Conservation (phyloP, 2,329 filamentous ascomycete species). For the Penicillium sp. region DNA sequence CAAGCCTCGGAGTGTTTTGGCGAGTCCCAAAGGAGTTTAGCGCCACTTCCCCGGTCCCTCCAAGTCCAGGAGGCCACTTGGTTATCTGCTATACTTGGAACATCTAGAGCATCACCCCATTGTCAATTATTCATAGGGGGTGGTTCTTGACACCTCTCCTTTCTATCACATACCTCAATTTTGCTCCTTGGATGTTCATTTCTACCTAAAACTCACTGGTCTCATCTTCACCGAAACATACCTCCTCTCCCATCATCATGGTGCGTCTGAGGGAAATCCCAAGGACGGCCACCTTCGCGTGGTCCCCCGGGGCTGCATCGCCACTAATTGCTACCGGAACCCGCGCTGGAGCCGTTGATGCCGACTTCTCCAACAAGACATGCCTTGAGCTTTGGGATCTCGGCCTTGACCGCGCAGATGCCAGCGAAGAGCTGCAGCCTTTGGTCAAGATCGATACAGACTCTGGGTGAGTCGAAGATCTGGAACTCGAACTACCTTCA, state of each 20-base stretch:
- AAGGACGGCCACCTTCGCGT: slow-evolving; percentile 94
- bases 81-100: slow-evolving; percentile 30
- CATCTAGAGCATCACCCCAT: slow-evolving; percentile 31
- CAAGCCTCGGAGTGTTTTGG: slow-evolving; percentile 32
- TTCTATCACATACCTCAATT: slow-evolving; percentile 8
- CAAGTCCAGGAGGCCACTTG: slow-evolving; percentile 44
- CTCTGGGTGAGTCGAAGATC: slow-evolving; percentile 66
- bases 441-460: slow-evolving; percentile 82
- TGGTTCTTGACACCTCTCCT: slow-evolving; percentile 21
- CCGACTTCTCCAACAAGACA: slow-evolving; percentile 96
- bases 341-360: slow-evolving; percentile 89
- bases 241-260: slow-evolving; percentile 59
- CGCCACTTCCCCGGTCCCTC: slow-evolving; percentile 31
- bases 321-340: slow-evolving; percentile 92
- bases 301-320: slow-evolving; percentile 78
- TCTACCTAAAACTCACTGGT: slow-evolving; percentile 12
- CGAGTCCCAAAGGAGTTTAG: slow-evolving; percentile 34
- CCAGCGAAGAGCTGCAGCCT: slow-evolving; percentile 81
- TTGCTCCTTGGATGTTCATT: slow-evolving; percentile 21
- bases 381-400: slow-evolving; percentile 97
- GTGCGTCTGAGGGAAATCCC: slow-evolving; percentile 95
- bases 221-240: slow-evolving; percentile 25
- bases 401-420: slow-evolving; percentile 72
- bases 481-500: neutral
- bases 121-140: slow-evolving; percentile 32